Evolutionary conservation across 106 monocot genomes (phyloP).

Genomic region (Xerophyta viscosa): DNA sequence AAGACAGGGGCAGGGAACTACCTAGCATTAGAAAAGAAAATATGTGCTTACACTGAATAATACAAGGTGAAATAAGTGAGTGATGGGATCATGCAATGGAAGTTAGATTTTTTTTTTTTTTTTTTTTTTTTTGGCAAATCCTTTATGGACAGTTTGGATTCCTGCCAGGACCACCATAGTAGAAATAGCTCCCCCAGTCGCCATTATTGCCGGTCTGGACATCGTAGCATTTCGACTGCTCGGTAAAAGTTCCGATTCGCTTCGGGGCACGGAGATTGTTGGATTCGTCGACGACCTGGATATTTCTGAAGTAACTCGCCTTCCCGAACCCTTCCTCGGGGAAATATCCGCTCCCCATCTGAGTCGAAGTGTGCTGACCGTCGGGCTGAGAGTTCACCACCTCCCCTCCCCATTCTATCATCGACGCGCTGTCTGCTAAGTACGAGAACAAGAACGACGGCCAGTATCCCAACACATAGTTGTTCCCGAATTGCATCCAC

Average conservation of each 20-base stretch:
- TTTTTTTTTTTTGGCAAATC: not conserved
- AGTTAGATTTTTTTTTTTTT: not conserved
- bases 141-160: slow-evolving; percentile 60
- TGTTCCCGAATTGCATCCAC: slow-evolving; percentile 82
- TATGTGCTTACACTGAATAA: slow-evolving; percentile 3
- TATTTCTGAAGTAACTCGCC: slow-evolving; percentile 72
- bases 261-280: slow-evolving; percentile 52
- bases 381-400: slow-evolving; percentile 63
- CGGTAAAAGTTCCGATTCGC: slow-evolving; percentile 48
- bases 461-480: slow-evolving; percentile 73
- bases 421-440: slow-evolving; percentile 45
- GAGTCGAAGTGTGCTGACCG: slow-evolving; percentile 72
- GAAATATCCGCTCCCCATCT: slow-evolving; percentile 79
- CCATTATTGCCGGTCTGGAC: slow-evolving; percentile 50
- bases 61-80: not conserved
- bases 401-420: slow-evolving; percentile 87
- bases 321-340: slow-evolving; percentile 73
- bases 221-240: slow-evolving; percentile 69
- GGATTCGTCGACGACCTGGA: slow-evolving; percentile 61
- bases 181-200: slow-evolving; percentile 79
- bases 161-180: slow-evolving; percentile 85
- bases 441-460: slow-evolving; percentile 71
- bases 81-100: not conserved
- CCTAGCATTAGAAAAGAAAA: not conserved
- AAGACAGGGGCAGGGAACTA: slow-evolving; percentile 15